Conservation (phyloP, 768 basidiomycete species). For the Vishniacozyma victoriae region DNA sequence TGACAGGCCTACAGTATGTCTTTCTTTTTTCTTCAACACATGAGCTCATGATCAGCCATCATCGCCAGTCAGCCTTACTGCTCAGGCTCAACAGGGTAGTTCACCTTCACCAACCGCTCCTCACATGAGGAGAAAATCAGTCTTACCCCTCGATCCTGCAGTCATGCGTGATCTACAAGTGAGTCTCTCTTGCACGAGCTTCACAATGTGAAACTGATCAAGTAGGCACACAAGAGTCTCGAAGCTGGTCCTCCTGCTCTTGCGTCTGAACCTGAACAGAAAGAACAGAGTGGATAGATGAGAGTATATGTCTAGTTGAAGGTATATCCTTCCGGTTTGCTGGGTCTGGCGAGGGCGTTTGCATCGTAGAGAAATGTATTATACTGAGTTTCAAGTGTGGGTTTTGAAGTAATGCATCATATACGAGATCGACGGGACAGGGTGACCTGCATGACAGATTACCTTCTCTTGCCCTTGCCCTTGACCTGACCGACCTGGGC, state of each 20-base stretch:
- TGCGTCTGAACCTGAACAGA: neutral
- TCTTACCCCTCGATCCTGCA: conserved; percentile 61
- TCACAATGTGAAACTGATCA: neutral
- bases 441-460: too few relatives aligned
- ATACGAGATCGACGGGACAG: too few relatives aligned
- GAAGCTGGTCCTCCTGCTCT: neutral
- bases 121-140: conserved; percentile 90
- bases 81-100: conserved; percentile 54
- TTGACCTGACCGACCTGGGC: too few relatives aligned
- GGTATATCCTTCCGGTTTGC: too few relatives aligned
- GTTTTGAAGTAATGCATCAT: too few relatives aligned
- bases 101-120: conserved; percentile 55
- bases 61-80: conserved; percentile 51
- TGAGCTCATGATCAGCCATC: conserved; percentile 16
- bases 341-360: too few relatives aligned
- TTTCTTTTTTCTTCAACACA: conserved; percentile 1
- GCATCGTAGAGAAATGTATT: too few relatives aligned
- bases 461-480: too few relatives aligned
- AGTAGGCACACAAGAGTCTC: conserved; percentile 8
- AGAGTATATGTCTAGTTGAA: too few relatives aligned
- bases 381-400: too few relatives aligned
- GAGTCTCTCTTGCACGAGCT: conserved; percentile 1
- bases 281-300: too few relatives aligned
- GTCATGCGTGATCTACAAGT: conserved; percentile 45
- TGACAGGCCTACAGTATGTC: conserved; percentile 20